Percentiles rank a stretch among this genome's conserved stretches.
These are phyloP conservation scores for Bipolaris sorokiniana DNA, from an alignment of 2,329 filamentous ascomycete species.

Conservation along the genomic window DNA sequence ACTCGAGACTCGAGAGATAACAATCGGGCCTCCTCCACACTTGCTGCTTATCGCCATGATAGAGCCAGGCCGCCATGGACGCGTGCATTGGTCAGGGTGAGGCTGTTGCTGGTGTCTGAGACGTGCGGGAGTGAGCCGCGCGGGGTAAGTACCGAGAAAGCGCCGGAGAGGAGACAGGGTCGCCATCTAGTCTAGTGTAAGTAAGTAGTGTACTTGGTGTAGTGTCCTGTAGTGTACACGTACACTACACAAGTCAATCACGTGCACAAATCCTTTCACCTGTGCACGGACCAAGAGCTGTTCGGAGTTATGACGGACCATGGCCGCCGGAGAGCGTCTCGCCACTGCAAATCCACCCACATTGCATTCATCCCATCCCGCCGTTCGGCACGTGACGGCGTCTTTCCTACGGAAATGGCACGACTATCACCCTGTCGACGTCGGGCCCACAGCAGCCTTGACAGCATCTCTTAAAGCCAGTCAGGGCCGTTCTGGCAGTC, in stretches of 20 bases:
- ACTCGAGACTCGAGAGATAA: neutral
- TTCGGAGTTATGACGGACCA: neutral
- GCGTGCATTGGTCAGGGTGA: neutral
- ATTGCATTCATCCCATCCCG: slow-evolving; percentile 1
- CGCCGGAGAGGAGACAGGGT: neutral
- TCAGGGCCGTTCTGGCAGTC: neutral
- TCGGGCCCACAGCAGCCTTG: neutral
- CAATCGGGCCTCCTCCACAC: neutral
- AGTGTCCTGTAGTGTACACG: too few relatives aligned
- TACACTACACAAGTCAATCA: neutral
- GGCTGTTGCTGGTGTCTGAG: neutral
- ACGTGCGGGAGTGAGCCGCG: neutral
- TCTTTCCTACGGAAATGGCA: neutral
- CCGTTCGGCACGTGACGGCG: neutral
- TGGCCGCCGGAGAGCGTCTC: neutral
- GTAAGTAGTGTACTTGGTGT: too few relatives aligned
- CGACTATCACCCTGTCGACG: neutral
- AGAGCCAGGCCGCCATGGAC: neutral
- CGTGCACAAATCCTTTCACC: neutral
- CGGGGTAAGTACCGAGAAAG: neutral
- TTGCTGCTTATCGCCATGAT: neutral
- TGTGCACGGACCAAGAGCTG: neutral
- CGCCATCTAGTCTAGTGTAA: too few relatives aligned
- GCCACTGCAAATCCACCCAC: neutral
- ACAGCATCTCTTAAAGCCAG: neutral